A percentile compares a stretch with the other conserved stretches of the same genome.
phyloP scores from a whole-genome alignment of 345 rosid genomes.

The Syzygium aqueum region DNA sequence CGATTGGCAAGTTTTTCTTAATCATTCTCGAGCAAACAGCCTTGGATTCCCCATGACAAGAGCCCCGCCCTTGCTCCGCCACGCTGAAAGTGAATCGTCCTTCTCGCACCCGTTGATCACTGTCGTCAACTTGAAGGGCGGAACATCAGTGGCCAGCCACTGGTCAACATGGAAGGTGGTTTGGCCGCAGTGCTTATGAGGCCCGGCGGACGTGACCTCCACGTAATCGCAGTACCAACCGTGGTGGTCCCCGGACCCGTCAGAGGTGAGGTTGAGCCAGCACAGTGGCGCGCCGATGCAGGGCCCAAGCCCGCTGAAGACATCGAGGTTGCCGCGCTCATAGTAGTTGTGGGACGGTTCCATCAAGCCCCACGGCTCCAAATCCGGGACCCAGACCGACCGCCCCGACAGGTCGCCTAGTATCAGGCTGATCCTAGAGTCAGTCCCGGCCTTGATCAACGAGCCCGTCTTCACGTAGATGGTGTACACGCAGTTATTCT shows the following conservation, averaged over 20 bases:
- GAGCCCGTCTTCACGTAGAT: conserved; percentile 34
- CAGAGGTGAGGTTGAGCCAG: conserved; percentile 39
- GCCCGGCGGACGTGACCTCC: conserved; percentile 33
- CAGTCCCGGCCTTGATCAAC: conserved; percentile 27
- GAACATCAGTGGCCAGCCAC: conserved; percentile 27
- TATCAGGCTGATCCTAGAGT: conserved; percentile 24
- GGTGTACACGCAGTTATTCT: conserved; percentile 22
- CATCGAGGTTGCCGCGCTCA: conserved; percentile 31
- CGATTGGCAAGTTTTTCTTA: not conserved
- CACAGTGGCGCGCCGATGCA: conserved; percentile 31
- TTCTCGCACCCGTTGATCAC: conserved; percentile 21
- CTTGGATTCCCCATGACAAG: not conserved
- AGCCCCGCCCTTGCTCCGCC: not conserved
- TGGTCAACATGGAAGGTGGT: conserved; percentile 21
- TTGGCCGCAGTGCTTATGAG: conserved; percentile 18
- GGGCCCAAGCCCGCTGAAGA: conserved; percentile 26
- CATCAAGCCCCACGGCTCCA: conserved; percentile 34
- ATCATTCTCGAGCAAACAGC: not conserved
- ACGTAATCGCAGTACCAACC: conserved; percentile 48
- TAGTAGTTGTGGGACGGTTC: conserved; percentile 25
- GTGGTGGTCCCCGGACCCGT: conserved; percentile 30
- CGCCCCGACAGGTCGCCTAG: conserved; percentile 18
- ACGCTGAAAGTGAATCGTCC: not conserved
- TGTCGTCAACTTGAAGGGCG: conserved; percentile 21
- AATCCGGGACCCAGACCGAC: conserved; percentile 15